phyloP scores from a whole-genome alignment of 257 asterid genomes.

The Salvia splendens region DNA sequence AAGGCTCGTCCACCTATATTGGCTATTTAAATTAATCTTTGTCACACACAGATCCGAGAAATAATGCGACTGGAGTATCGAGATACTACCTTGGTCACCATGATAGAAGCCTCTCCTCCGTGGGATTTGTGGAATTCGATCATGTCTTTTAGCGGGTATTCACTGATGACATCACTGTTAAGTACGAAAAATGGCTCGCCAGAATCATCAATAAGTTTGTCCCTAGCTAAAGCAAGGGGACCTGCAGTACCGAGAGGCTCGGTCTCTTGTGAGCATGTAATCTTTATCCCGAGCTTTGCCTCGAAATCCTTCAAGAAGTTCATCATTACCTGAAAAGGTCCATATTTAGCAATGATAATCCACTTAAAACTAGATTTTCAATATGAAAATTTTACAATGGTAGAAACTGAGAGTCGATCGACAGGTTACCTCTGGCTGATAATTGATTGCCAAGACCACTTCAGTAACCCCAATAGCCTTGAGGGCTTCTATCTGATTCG shows the following conservation, averaged over 20 bases:
- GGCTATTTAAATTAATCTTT: slow-evolving; percentile 6
- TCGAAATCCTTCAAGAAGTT: slow-evolving; percentile 83
- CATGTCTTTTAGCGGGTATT: slow-evolving; percentile 76
- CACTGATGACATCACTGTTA: slow-evolving; percentile 91
- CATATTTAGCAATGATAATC: slow-evolving; percentile 15
- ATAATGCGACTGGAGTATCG: not conserved
- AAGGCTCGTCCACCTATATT: slow-evolving; percentile 83
- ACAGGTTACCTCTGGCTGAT: slow-evolving; percentile 79
- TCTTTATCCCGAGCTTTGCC: slow-evolving; percentile 75
- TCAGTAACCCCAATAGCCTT: slow-evolving; percentile 84
- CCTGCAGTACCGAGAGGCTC: slow-evolving; percentile 97
- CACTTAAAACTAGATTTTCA: not conserved
- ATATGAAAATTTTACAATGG: not conserved
- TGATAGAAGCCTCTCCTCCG: slow-evolving; percentile 85
- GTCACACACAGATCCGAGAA: slow-evolving; percentile 1
- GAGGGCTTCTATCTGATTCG: slow-evolving; percentile 73
- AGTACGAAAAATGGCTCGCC: slow-evolving; percentile 91
- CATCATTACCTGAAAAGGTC: slow-evolving; percentile 66
- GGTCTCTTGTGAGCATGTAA: slow-evolving; percentile 89
- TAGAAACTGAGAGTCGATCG: slow-evolving; percentile 1
- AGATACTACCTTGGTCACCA: slow-evolving; percentile 69
- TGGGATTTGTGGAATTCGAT: slow-evolving; percentile 77
- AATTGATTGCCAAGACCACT: slow-evolving; percentile 85
- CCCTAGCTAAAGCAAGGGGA: slow-evolving; percentile 91
- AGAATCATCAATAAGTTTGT: slow-evolving; percentile 69